These are phyloP conservation scores for Sugiyamaella floridensis DNA, from an alignment of 805 yeast genomes.

Conservation along the genomic window DNA sequence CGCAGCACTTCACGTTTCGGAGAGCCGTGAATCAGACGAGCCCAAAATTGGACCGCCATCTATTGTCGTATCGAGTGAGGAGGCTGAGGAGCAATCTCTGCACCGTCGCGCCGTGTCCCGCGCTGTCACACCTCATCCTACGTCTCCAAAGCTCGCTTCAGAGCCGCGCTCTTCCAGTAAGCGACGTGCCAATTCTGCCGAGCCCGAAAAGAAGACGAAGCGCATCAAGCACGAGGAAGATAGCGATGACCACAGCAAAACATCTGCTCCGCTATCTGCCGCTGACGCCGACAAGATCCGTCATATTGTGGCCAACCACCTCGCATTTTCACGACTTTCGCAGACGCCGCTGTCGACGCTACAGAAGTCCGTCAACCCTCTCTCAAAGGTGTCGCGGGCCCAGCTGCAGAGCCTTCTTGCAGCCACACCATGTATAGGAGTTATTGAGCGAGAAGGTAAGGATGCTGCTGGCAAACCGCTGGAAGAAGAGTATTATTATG, in stretches of 20 bases:
- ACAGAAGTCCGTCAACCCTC: conserved; percentile 51
- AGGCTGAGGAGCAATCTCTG: no score
- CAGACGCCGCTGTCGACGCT: conserved; percentile 80
- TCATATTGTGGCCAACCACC: conserved; percentile 68
- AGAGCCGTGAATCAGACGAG: no score
- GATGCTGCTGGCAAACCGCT: conserved; percentile 95
- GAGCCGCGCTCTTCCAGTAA: neutral
- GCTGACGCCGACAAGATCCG: conserved; percentile 41
- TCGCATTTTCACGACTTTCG: conserved; percentile 82
- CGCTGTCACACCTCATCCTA: neutral
- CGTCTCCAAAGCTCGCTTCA: neutral
- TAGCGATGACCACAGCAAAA: conserved; percentile 25
- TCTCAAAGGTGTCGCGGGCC: conserved; percentile 30
- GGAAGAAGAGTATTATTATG: conserved; percentile 90
- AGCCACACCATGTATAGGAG: conserved; percentile 63
- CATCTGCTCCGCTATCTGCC: neutral
- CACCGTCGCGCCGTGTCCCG: no score
- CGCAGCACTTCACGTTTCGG: no score
- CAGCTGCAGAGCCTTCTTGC: conserved; percentile 41
- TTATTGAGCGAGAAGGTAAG: conserved; percentile 80
- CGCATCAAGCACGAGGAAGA: conserved; percentile 20
- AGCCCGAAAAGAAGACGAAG: conserved; percentile 6
- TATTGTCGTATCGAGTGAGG: no score
- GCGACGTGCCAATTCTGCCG: neutral
- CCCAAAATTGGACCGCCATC: no score